Base-by-base conservation (phyloP, 768 basidiomycete species). In the Gelatoporia subvermispora region DNA sequence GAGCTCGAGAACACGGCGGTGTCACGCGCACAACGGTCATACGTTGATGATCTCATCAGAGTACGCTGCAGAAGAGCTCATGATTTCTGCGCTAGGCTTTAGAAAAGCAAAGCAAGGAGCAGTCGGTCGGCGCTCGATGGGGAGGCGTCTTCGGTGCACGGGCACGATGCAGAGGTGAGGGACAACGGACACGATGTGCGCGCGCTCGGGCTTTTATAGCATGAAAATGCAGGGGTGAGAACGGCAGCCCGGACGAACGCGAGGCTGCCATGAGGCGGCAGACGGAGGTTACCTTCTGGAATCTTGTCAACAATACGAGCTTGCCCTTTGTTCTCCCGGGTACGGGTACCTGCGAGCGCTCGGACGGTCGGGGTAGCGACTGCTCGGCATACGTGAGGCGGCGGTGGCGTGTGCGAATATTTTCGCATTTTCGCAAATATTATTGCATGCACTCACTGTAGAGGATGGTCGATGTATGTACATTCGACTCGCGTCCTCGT, bases 141-240 rank as follows among this genome's bases (percentile, higher is more conserved):
- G n/a, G 28, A 31, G 28, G 28, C 28, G 28, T 31, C 28, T 31
- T 31, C n/a, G n/a, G n/a, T n/a, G n/a, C n/a, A n/a, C 35, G 48
- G 46, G 36, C 51, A 43, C 47, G 58, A 53, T 48, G 54, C 48
- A 20, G 56, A 46, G 36, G 49, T 45, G 48, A 58, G 42, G 45
- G 54, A 28, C 50, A 57, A 63, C 55, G 37, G 39, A 24, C 51
- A 47, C 56, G 57, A 53, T 61, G 63, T 53, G 56, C 28, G 62
- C 65, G 57, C 53, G 61, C 51, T 48, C 37, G 51, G 58, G 65
- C 55, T 77, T 77, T 74, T 77, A 77, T 75, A 72, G 72, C 73
- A 72, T 67, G 70, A 68, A 73, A 73, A 65, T 47, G 50, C 59
- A 64, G 68, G 74, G 60, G 45, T 49, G 49, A 44, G 45, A 49